Evolutionary conservation across 768 basidiomycete species (phyloP).

Genomic region (Daedaleopsis nitida): DNA sequence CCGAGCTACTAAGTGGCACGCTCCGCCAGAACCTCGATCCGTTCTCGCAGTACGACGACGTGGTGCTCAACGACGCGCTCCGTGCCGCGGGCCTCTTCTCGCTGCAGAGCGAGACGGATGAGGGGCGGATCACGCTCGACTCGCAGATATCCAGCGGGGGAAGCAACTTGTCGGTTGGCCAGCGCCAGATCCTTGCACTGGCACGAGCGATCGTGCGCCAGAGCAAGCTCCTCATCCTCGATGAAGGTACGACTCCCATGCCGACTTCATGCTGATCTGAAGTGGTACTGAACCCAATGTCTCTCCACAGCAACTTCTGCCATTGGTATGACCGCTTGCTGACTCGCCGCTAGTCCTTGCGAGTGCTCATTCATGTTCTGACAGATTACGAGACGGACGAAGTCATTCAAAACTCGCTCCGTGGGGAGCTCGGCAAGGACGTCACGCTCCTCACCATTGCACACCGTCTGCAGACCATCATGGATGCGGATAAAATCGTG

Average conservation of each 20-base stretch:
- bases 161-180: slow-evolving; percentile 52
- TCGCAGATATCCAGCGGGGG: slow-evolving; percentile 47
- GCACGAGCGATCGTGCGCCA: slow-evolving; percentile 58
- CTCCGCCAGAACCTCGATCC: slow-evolving; percentile 63
- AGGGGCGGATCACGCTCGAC: slow-evolving; percentile 45
- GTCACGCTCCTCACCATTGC: slow-evolving; percentile 51
- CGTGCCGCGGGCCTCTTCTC: slow-evolving; percentile 49
- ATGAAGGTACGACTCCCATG: slow-evolving; percentile 42
- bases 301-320: slow-evolving; percentile 42
- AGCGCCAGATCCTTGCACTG: slow-evolving; percentile 62
- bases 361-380: neutral
- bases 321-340: slow-evolving; percentile 36
- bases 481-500: slow-evolving; percentile 62
- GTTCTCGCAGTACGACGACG: slow-evolving; percentile 56
- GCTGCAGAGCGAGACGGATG: slow-evolving; percentile 42
- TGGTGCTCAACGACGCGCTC: slow-evolving; percentile 50
- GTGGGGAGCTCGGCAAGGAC: slow-evolving; percentile 39
- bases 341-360: no score
- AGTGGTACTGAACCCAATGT: neutral
- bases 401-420: slow-evolving; percentile 45
- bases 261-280: neutral
- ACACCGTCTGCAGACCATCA: slow-evolving; percentile 44
- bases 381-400: slow-evolving; percentile 47
- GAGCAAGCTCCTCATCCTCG: slow-evolving; percentile 59
- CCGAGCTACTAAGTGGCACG: slow-evolving; percentile 56